Base-by-base conservation (phyloP, 768 basidiomycete genomes). In the Cytidiella melzeri region DNA sequence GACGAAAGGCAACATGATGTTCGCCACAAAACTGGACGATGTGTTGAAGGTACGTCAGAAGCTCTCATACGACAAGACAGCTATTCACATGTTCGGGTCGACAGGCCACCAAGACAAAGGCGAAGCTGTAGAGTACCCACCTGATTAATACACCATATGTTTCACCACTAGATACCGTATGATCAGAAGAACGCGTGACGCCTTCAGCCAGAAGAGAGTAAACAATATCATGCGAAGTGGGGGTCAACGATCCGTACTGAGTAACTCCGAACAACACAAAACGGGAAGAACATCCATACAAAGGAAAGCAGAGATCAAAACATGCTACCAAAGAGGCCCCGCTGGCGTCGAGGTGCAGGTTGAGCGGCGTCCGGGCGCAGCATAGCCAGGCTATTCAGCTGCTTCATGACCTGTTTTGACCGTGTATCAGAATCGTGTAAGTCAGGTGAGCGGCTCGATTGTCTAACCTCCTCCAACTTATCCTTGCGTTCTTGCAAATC, bases 401-500 rank as follows among this genome's bases (percentile, higher is more conserved):
- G 93, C 63, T 93, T 90, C 89, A 94, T 95, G 43, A 94, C 92
- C 88, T 92, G 57, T 0, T n/a, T 50, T 10, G 3, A n/a, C 21
- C 11, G 5, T 36, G 40, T 51, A 15, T 59, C 24, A 5, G 27
- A 34, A 55, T 53, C 53, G 18, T 43, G 28, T 41, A 2, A 19
- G 4, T 15, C 18, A 26, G 13, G 45, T 34, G 24, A 51, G 6
- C 44, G 44, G 30, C 45, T 10, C 4, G 26, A 25, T 19, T 23
- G n/a, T 55, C 65, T 54, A 54, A 87, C 90, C 77, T 94, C 90
- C 64, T 98, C 96, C 15, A 98, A 75, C 68, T 97, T 97, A 66
- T 99, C 94, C 61, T 98, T 99, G 37, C 96, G 77, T 48, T 93
- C 94, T 64, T 99, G 96, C 38, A 99, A 69, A 51, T 98, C 94